phyloP scores from a whole-genome alignment of 257 asterid species.

The Fraxinus pennsylvanica region DNA sequence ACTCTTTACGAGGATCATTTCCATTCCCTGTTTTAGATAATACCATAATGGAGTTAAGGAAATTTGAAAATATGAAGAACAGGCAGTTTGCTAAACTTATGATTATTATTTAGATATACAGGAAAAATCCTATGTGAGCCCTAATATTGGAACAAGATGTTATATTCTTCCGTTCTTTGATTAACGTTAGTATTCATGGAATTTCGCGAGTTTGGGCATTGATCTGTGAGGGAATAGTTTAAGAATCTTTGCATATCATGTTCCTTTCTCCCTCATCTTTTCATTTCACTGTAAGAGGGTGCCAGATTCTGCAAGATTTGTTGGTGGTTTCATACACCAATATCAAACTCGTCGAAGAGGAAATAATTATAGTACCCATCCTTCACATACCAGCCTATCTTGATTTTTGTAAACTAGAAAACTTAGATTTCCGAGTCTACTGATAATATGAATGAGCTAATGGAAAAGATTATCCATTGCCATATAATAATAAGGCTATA shows the following conservation, averaged over 20 bases:
- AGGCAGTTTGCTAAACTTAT: background rate
- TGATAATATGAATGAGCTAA: background rate
- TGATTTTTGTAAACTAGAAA: background rate
- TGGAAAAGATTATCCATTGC: background rate
- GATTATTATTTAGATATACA: background rate
- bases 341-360: background rate
- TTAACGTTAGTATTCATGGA: background rate
- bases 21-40: conserved; percentile 12
- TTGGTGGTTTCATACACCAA: background rate
- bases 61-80: background rate
- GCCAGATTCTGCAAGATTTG: background rate
- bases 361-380: background rate
- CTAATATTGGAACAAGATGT: background rate
- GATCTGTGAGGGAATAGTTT: background rate
- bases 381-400: background rate
- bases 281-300: background rate
- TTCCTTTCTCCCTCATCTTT: background rate
- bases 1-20: background rate
- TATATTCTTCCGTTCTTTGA: background rate
- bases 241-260: background rate
- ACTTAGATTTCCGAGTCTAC: background rate
- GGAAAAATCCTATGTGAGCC: background rate
- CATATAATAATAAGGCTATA: background rate
- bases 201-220: background rate
- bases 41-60: conserved; percentile 6